Evolutionary conservation across 805 yeast genomes (phyloP), one percentile per base, ranked within the genome.

Genomic region (Starmerella stigmatis): DNA sequence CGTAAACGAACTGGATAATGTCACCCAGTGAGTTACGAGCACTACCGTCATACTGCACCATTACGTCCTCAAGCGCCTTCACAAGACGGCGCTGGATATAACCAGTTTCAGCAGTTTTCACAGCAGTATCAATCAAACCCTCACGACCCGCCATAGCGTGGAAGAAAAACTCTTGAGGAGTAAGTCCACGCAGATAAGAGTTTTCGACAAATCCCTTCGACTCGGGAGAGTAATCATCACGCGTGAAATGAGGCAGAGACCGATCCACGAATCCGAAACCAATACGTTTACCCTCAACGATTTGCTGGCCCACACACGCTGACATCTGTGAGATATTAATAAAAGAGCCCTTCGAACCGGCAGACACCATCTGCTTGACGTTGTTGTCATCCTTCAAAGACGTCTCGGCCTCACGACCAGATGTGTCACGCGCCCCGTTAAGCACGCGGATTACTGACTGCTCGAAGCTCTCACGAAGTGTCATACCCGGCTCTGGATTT

Each of bases 101-200:
- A 69, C 97, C 97, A 22, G 97, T 88, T 68, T 89, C 97, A 2
- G 99, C 97, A 33, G 99, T 92, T 66, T 92, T 92, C 40, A 92
- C 99, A 13, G 99, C 99, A 45, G 99, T 92, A 74, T 92, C 99
- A 64, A 92, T 94, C 63, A 92, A 73, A 73, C 99, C 99, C 71
- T 92, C 99, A 75, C 99, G 86, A 72, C 99, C 99, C 61, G 98
- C 97, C 96, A 92, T 92, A 43, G 97, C 96, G 64, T 92, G 99
- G 81, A 92, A 92, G 64, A 92, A 88, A 65, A 92, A 92, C 65
- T 92, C 99, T 66, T 92, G 97, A 27, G 99, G 98, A 5, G 98
- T 88, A 60, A 92, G 73, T 30, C 99, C 99, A 71, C 97, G 79
- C 62, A 89, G 73, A 62, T 92, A 92, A 12, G 98, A 92, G 63